Conservation (phyloP, 192 early-diverging fungal species). For the Pilobolus umbonatus region DNA sequence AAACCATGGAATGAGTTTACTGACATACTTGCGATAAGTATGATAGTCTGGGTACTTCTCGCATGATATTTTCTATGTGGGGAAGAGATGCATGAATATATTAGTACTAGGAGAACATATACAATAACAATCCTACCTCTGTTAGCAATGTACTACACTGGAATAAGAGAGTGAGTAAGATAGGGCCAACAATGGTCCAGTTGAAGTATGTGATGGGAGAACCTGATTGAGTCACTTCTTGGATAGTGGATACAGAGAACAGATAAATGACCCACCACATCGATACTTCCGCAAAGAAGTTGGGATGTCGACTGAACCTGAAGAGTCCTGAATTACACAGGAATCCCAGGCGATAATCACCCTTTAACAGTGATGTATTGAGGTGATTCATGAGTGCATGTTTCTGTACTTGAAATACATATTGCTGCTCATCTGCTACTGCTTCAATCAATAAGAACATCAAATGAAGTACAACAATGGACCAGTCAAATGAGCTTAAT, state of each 20-base stretch:
- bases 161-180: conserved; percentile 64
- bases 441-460: conserved; percentile 55
- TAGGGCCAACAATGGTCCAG: conserved; percentile 44
- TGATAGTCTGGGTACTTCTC: conserved; percentile 77
- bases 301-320: conserved; percentile 73
- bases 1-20: conserved; percentile 52
- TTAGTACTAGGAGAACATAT: conserved; percentile 15
- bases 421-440: conserved; percentile 82
- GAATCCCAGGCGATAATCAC: conserved; percentile 62
- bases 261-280: conserved; percentile 63
- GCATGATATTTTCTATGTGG: conserved; percentile 40
- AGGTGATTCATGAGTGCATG: conserved; percentile 34
- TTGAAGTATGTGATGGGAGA: conserved; percentile 19
- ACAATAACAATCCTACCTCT: conserved; percentile 31
- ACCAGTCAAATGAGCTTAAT: conserved; percentile 43
- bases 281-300: conserved; percentile 76
- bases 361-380: conserved; percentile 22
- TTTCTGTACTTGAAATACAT: conserved; percentile 58
- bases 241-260: conserved; percentile 48
- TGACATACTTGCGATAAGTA: conserved; percentile 57
- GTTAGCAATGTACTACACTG: conserved; percentile 57
- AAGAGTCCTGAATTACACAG: conserved; percentile 65
- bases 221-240: conserved; percentile 11
- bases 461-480: conserved; percentile 40
- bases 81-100: conserved; percentile 31